Evolutionary conservation across 2,329 filamentous ascomycete species (phyloP).

Genomic region (Albifimbria verrucaria): DNA sequence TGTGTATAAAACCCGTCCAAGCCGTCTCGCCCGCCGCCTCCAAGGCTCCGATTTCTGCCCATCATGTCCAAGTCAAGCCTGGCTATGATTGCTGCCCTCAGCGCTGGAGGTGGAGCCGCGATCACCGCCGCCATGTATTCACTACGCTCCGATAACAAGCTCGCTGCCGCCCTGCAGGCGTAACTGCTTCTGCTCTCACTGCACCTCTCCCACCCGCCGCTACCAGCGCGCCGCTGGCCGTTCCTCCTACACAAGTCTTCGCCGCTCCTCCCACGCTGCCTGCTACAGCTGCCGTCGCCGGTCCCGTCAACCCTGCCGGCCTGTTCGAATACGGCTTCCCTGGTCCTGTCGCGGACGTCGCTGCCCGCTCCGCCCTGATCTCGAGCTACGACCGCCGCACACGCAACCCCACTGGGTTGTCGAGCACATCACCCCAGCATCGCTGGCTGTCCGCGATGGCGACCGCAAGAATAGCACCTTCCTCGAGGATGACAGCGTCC

Average conservation of each 20-base stretch:
- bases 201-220: constrained; percentile 25
- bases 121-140: constrained; percentile 68
- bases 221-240: constrained; percentile 28
- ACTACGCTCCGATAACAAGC: constrained; percentile 48
- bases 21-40: not conserved
- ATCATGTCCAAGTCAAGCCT: constrained; percentile 77
- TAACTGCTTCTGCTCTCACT: constrained; percentile 24
- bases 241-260: constrained; percentile 59
- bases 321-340: constrained; percentile 89
- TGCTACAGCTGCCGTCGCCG: constrained; percentile 26
- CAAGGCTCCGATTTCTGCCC: constrained; percentile 9
- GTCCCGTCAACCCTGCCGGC: constrained; percentile 68
- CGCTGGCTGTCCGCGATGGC: constrained; percentile 68
- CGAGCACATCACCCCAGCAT: constrained; percentile 92
- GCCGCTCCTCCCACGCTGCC: constrained; percentile 23
- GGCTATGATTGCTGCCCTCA: constrained; percentile 71
- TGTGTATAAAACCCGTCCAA: not conserved
- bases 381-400: constrained; percentile 88
- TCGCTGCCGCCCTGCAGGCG: constrained; percentile 28
- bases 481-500: constrained; percentile 75
- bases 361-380: constrained; percentile 70
- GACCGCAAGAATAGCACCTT: constrained; percentile 85
- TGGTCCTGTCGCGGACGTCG: constrained; percentile 81
- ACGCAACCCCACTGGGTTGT: constrained; percentile 90
- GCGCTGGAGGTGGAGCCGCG: constrained; percentile 73